Evolutionary conservation across 192 early-diverging fungal species (phyloP), one percentile per base, ranked within the genome.

Genomic region (Coemansia sp.): DNA sequence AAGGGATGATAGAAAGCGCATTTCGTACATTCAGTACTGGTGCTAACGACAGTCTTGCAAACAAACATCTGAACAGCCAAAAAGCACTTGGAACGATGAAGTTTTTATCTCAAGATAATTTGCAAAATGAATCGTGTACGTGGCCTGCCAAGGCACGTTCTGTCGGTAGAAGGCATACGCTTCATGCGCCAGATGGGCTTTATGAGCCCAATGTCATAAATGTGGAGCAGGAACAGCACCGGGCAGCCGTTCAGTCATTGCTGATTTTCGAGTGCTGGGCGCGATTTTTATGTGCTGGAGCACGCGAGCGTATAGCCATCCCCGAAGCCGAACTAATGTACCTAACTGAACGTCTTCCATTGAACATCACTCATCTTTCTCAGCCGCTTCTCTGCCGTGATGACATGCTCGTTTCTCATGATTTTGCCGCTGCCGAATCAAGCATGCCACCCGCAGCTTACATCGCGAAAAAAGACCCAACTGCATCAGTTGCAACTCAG

Each of bases 261-360:
- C 56, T 73, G 9, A 28, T 73, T 14, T 52, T 59, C 35, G 70
- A 73, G 56, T 73, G 63, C 40, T 73, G 70, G 70, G 51, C 56
- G 20, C 59, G 70, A 11, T 73, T 73, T 42, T 21, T 73, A 9
- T 26, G 35, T 46, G 23, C 46, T 15, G 14, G 23, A 20, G 63
- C 70, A 3, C 40, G 13, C 8, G 64, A 73, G 36, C 50, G 18
- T 15, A 28, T 66, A 3, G 43, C 55, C n/a, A 47, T 73, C 14
- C 60, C 70, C 0, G 59, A 73, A 3, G 14, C 47, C 5, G 70
- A 73, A 33, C 46, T 59, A 13, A 39, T 62, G 12, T 73, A 67
- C 53, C 30, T 73, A 15, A 57, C 57, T 13, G 70, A 73, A 30
- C 70, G 70, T 21, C 60, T 73, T 39, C 70, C 70, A 7, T 30